These are phyloP conservation scores for Huntiella abstrusa DNA, from an alignment of 2,329 filamentous ascomycete genomes.

Conservation along the genomic window DNA sequence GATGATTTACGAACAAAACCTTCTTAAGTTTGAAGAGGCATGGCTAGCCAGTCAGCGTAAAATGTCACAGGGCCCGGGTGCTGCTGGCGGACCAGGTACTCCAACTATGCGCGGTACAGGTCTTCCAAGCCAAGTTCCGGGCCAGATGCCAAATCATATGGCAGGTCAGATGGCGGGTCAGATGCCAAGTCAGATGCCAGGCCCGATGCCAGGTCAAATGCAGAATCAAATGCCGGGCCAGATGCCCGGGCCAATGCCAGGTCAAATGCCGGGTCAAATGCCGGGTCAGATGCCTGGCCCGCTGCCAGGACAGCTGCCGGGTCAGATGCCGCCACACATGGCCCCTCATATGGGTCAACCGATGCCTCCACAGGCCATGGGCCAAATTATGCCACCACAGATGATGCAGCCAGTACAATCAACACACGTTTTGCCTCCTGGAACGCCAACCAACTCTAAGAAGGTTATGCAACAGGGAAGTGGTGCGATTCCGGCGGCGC, in stretches of 20 bases:
- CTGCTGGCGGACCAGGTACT: conserved; percentile 12
- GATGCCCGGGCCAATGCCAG: conserved; percentile 18
- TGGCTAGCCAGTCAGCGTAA: conserved; percentile 36
- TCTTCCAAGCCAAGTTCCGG: conserved; percentile 15
- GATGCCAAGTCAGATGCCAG: conserved; percentile 13
- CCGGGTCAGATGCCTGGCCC: conserved; percentile 20
- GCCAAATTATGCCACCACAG: neutral
- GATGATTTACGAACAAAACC: conserved; percentile 54
- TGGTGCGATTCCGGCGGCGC: neutral
- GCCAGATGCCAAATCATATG: conserved; percentile 21
- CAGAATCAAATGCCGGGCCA: conserved; percentile 20
- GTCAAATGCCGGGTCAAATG: conserved; percentile 19
- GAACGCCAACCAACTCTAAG: neutral
- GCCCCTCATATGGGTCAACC: conserved; percentile 15
- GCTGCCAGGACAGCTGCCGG: conserved; percentile 18
- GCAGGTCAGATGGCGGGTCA: conserved; percentile 18
- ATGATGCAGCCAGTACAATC: conserved; percentile 8
- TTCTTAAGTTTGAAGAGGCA: conserved; percentile 58
- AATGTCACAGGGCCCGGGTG: conserved; percentile 20
- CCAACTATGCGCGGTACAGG: conserved; percentile 16
- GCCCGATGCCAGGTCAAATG: conserved; percentile 17
- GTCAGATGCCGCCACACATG: conserved; percentile 21
- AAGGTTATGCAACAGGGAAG: neutral
- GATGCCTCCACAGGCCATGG: conserved; percentile 2
- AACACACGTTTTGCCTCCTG: conserved; percentile 12